Percentiles rank a stretch among this genome's conserved stretches.
phyloP scores from a whole-genome alignment of 2,329 filamentous ascomycete genomes.

The Aciculosporium take region DNA sequence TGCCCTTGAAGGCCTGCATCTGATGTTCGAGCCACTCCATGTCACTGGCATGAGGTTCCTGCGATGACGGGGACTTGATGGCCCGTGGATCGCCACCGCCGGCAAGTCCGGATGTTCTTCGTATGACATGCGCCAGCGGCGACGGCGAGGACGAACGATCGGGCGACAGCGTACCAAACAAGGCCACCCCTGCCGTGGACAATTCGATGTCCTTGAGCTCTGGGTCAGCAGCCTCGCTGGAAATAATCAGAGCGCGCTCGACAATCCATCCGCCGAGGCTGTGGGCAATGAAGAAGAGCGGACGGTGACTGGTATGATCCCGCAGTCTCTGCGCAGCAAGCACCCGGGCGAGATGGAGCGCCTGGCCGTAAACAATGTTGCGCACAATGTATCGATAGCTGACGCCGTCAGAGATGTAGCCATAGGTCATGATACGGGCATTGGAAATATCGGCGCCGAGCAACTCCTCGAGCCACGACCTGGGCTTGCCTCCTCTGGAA shows the following conservation, averaged over 20 bases:
- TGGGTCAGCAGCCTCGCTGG: conserved; percentile 13
- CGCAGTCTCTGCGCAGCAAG: conserved; percentile 9
- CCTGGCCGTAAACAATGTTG: conserved; percentile 13
- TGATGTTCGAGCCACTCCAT: conserved; percentile 15
- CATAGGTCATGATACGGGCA: conserved; percentile 15
- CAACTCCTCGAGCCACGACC: conserved; percentile 14
- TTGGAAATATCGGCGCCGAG: conserved; percentile 12
- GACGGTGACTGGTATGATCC: conserved; percentile 10
- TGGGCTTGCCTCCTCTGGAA: conserved; percentile 8
- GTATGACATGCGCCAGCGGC: conserved; percentile 13
- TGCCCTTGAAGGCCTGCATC: conserved; percentile 15
- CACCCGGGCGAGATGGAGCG: conserved; percentile 11
- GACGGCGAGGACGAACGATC: conserved; percentile 12
- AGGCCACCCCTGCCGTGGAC: conserved; percentile 15
- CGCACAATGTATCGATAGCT: conserved; percentile 13
- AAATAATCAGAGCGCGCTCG: conserved; percentile 15
- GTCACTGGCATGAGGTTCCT: conserved; percentile 9
- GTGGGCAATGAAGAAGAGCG: conserved; percentile 16
- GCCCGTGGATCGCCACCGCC: conserved; percentile 3
- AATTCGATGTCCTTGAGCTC: conserved; percentile 12
- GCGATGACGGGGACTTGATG: neutral
- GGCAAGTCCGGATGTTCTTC: conserved; percentile 10
- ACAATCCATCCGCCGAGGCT: conserved; percentile 16
- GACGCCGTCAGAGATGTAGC: conserved; percentile 11
- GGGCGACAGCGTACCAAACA: conserved; percentile 14